A percentile compares a stretch with the other conserved stretches of the same genome.
Evolutionary conservation across 352 stramenopile genomes (phyloP).

Genomic region (Phytophthora constricta): DNA sequence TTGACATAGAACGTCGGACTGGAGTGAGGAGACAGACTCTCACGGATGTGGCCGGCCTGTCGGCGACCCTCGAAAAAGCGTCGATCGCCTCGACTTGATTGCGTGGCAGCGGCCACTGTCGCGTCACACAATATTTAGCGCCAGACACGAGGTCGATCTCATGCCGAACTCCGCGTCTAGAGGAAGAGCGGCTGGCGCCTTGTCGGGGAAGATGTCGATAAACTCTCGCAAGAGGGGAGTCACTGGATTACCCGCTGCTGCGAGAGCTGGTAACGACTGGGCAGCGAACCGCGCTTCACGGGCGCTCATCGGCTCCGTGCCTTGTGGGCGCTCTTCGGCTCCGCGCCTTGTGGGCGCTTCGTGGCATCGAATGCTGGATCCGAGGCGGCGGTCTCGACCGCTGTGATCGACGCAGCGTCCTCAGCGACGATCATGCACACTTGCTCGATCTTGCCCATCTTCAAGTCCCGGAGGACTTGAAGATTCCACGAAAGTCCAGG

Average conservation of each 20-base stretch:
- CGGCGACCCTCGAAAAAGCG: conserved; percentile 25
- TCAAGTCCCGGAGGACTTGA: conserved; percentile 31
- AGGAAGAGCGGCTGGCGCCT: conserved; percentile 20
- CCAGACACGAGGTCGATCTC: conserved; percentile 36
- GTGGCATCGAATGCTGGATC: not conserved
- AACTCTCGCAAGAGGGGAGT: not conserved
- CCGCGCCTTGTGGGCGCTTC: conserved; percentile 7
- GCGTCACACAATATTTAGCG: conserved; percentile 39
- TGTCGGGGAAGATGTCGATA: conserved; percentile 34
- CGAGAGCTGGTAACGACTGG: conserved; percentile 18
- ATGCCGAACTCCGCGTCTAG: conserved; percentile 25
- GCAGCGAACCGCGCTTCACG: conserved; percentile 21
- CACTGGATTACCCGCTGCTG: not conserved
- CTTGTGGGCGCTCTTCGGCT: conserved; percentile 23
- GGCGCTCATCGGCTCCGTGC: too few relatives aligned
- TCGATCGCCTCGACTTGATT: conserved; percentile 31
- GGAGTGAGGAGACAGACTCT: conserved; percentile 15
- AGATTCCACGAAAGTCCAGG: conserved; percentile 21
- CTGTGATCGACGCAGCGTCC: conserved; percentile 1
- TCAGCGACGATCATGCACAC: conserved; percentile 15
- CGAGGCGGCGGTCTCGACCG: not conserved
- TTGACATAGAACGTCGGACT: conserved; percentile 9
- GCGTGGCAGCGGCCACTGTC: conserved; percentile 24
- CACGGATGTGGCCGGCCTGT: conserved; percentile 11
- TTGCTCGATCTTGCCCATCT: conserved; percentile 28